Conservation (phyloP, 441 rosid genomes). For the Populus hybrid region DNA sequence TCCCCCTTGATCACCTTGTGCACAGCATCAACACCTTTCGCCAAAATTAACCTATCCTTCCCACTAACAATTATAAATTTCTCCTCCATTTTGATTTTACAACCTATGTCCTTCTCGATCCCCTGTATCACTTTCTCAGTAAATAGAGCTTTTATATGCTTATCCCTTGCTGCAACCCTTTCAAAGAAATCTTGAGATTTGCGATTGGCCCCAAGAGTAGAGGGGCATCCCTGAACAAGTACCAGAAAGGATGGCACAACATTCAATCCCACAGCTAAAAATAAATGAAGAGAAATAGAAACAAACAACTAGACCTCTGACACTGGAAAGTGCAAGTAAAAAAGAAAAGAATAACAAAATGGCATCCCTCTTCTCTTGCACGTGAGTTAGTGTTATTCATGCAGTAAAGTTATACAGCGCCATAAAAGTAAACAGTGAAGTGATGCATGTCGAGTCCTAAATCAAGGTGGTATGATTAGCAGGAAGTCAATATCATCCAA, state of each 20-base stretch:
- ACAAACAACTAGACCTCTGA: background rate
- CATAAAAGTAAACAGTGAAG: background rate
- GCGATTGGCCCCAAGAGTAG: conserved; percentile 93
- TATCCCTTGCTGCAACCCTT: conserved; percentile 91
- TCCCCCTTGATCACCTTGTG: conserved; percentile 75
- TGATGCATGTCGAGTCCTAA: background rate
- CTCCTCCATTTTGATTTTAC: conserved; percentile 90
- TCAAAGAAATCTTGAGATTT: conserved; percentile 92
- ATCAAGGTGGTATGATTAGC: conserved; percentile 1
- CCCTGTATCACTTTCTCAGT: conserved; percentile 70
- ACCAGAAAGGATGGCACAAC: conserved; percentile 15
- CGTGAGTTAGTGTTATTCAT: background rate
- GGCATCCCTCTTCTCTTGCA: background rate
- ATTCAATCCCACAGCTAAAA: conserved; percentile 12
- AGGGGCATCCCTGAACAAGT: conserved; percentile 77
- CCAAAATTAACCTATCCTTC: conserved; percentile 80
- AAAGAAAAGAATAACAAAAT: background rate
- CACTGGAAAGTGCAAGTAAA: background rate
- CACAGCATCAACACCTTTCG: conserved; percentile 97
- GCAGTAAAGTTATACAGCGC: background rate
- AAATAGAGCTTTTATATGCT: conserved; percentile 67
- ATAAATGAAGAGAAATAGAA: background rate
- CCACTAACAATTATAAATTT: conserved; percentile 94
- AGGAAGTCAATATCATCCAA: background rate
- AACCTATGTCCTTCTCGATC: conserved; percentile 80